Percentiles rank a stretch among this genome's conserved stretches.
These are phyloP conservation scores for Baudoinia panamericana DNA, from an alignment of 495 filamentous ascomycete species.

Conservation along the genomic window DNA sequence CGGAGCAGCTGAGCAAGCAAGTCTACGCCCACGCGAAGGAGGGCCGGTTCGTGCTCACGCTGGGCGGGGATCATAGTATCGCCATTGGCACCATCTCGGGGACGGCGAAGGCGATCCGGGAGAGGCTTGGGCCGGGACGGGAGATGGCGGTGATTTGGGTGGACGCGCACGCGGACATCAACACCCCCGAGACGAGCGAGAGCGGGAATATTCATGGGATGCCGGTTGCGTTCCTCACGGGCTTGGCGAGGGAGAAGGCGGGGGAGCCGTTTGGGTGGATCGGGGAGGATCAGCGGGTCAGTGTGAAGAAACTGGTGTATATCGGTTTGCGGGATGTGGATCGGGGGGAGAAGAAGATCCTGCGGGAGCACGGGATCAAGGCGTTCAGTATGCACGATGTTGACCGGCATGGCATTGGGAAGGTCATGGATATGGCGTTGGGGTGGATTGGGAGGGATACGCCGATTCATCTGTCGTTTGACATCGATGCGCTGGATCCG, in stretches of 20 bases:
- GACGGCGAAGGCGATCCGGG: conserved; percentile 67
- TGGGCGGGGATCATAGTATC: conserved; percentile 93
- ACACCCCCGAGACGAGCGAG: conserved; percentile 76
- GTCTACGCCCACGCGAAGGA: conserved; percentile 76
- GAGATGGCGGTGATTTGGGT: conserved; percentile 97
- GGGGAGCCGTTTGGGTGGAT: conserved; percentile 79
- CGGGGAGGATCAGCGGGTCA: conserved; percentile 48
- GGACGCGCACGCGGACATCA: conserved; percentile 96
- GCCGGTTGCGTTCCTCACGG: conserved; percentile 87
- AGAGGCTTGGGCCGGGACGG: conserved; percentile 47
- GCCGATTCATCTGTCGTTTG: conserved; percentile 92
- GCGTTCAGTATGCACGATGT: conserved; percentile 99
- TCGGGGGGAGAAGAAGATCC: conserved; percentile 71
- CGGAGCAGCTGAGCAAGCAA: conserved; percentile 61
- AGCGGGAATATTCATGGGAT: conserved; percentile 97
- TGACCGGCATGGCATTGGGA: conserved; percentile 83
- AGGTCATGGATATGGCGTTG: conserved; percentile 93
- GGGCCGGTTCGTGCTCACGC: conserved; percentile 78
- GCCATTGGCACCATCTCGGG: conserved; percentile 87
- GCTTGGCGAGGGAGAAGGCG: conserved; percentile 58
- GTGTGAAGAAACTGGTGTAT: conserved; percentile 81
- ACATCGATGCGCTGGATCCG: conserved; percentile 92
- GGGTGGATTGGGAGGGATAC: conserved; percentile 88
- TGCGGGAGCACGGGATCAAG: conserved; percentile 78
- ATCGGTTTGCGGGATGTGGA: conserved; percentile 94